phyloP scores from a whole-genome alignment of 805 yeast species.

The Metschnikowia lachancei region DNA sequence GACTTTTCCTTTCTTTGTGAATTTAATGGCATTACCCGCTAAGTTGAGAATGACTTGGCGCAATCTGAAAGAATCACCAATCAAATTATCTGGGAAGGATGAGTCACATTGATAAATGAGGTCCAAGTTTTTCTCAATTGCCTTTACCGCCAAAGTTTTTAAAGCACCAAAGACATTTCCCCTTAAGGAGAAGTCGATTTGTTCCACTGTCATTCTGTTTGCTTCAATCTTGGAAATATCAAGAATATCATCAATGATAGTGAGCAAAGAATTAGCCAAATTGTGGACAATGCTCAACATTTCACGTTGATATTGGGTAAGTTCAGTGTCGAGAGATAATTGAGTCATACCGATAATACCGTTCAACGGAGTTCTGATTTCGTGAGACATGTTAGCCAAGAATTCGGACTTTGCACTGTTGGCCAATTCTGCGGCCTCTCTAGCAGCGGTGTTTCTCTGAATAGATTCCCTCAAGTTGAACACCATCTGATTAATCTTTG shows the following conservation, averaged over 20 bases:
- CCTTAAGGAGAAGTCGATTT: constrained; percentile 79
- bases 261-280: constrained; percentile 77
- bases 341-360: constrained; percentile 95
- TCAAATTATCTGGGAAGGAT: constrained; percentile 80
- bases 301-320: constrained; percentile 88
- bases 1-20: constrained; percentile 80
- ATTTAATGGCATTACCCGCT: constrained; percentile 88
- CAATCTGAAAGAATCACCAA: constrained; percentile 86
- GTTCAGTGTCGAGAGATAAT: constrained; percentile 79
- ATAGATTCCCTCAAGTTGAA: constrained; percentile 82
- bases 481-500: constrained; percentile 59
- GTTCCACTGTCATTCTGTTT: constrained; percentile 88
- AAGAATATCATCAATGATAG: constrained; percentile 84
- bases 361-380: constrained; percentile 87
- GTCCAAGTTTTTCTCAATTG: constrained; percentile 80
- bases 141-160: constrained; percentile 85
- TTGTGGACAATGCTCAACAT: constrained; percentile 89
- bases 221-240: constrained; percentile 94
- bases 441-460: constrained; percentile 87
- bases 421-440: constrained; percentile 92
- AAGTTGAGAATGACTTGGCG: constrained; percentile 83
- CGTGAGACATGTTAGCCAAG: constrained; percentile 81
- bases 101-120: constrained; percentile 79
- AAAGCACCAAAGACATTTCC: constrained; percentile 89
- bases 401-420: constrained; percentile 87